phyloP scores from a whole-genome alignment of 2,329 filamentous ascomycete genomes.

The Ustulina deusta region DNA sequence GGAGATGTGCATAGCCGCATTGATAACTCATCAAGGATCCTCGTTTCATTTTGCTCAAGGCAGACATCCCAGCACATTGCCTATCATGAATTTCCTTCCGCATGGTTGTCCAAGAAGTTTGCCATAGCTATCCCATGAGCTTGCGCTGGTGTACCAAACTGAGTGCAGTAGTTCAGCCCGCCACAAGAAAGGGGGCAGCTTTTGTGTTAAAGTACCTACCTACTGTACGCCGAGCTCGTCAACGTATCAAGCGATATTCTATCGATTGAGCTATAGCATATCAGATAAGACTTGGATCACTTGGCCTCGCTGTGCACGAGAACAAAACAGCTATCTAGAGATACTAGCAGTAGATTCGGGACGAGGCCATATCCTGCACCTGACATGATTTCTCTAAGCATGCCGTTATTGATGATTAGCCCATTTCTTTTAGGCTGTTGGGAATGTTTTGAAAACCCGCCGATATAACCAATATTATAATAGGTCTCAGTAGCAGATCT shows the following conservation, averaged over 20 bases:
- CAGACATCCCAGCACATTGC: conserved; percentile 10
- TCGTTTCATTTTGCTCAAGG: conserved; percentile 9
- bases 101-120: neutral
- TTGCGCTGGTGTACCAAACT: neutral
- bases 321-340: conserved; percentile 5
- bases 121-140: conserved; percentile 6
- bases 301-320: neutral
- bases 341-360: neutral
- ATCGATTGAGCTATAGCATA: conserved; percentile 8
- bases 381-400: neutral
- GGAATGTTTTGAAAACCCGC: conserved; percentile 2
- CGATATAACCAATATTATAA: neutral
- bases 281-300: neutral
- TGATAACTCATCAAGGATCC: neutral
- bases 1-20: conserved; percentile 7
- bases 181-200: neutral
- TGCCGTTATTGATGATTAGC: neutral
- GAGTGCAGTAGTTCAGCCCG: neutral
- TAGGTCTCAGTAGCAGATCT: neutral
- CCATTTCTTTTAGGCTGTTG: conserved; percentile 8
- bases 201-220: neutral
- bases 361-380: conserved; percentile 4
- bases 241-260: neutral
- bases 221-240: neutral
- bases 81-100: conserved; percentile 11